Base-by-base conservation (phyloP, 768 basidiomycete genomes). In the Cantharellus anzutake region DNA sequence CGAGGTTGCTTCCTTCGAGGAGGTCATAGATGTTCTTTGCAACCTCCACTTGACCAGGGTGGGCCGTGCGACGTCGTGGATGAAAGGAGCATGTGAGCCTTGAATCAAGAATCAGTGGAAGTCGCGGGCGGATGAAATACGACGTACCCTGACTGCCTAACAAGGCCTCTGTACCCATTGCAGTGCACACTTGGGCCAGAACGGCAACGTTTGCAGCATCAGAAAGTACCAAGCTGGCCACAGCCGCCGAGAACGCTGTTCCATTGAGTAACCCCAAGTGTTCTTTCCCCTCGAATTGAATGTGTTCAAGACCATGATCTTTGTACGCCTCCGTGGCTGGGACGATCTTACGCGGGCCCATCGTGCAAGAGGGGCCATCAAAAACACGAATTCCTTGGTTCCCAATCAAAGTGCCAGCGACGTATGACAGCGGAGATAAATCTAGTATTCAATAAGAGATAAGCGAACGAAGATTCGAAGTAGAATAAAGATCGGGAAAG, bases 131-230 rank as follows among this genome's bases (percentile, higher is more conserved):
- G 29, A 29, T 48, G 29, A 11, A 48, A 59, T 65, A 65, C 3
- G 60, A 63, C n/a, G 60, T 63, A 59, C 62, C 65, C 34, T 80
- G 80, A 14, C 81, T 76, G 16, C 89, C 89, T 41, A 80, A 70
- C 63, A 91, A 78, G 3, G 87, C 88, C 68, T 92, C 89, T 3
- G 82, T 79, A 14, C 87, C 86, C 77, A 92, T 78, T 0, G 88
- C 88, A 0, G 88, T 91, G 65, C 81, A 77, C 3, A 83, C 77
- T 74, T 87, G 77, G 7, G 83, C 63, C 41, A 71, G 62, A 42
- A 68, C 58, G 2, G 65, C 62, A 51, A 70, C 64, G 52, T 62
- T 62, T 41, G 80, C 77, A 16, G 85, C 80, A 55, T 86, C 84
- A 64, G 80, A 77, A 58, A 88, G 70, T 4, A 83, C 85, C 14